Conservation (phyloP, 805 yeast species). For the Lachancea fermentati region DNA sequence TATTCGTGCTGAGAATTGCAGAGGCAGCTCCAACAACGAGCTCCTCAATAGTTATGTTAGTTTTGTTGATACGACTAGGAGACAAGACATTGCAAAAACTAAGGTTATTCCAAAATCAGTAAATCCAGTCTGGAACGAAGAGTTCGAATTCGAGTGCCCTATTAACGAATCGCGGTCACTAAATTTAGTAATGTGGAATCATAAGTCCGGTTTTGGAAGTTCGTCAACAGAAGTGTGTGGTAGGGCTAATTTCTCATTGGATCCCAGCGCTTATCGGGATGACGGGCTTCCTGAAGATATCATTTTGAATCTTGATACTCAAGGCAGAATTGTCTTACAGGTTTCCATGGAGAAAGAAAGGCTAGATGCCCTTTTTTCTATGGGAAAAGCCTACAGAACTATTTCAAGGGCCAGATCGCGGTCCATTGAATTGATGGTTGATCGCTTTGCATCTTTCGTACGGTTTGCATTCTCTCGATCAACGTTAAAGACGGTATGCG, state of each 20-base stretch:
- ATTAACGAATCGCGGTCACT: slow-evolving; percentile 42
- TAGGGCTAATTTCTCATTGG: slow-evolving; percentile 51
- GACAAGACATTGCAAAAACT: slow-evolving; percentile 62
- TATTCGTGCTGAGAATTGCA: slow-evolving; percentile 57
- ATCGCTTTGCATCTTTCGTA: slow-evolving; percentile 63
- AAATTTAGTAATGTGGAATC: slow-evolving; percentile 68
- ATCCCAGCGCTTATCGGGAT: slow-evolving; percentile 56
- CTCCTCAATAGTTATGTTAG: slow-evolving; percentile 55
- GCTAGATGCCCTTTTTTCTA: slow-evolving; percentile 71
- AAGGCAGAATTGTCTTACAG: slow-evolving; percentile 61
- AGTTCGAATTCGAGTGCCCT: slow-evolving; percentile 51
- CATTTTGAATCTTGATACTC: slow-evolving; percentile 41
- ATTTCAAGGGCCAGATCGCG: slow-evolving; percentile 61
- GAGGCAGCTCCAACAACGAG: slow-evolving; percentile 42
- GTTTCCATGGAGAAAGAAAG: slow-evolving; percentile 75
- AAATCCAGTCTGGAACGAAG: slow-evolving; percentile 85
- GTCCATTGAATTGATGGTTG: slow-evolving; percentile 63
- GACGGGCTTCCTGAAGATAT: slow-evolving; percentile 64
- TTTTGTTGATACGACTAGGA: slow-evolving; percentile 48
- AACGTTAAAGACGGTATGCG: slow-evolving; percentile 53
- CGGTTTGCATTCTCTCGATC: slow-evolving; percentile 50
- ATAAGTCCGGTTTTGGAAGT: slow-evolving; percentile 30
- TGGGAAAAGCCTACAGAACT: slow-evolving; percentile 69
- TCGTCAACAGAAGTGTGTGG: slow-evolving; percentile 62
- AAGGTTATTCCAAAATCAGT: slow-evolving; percentile 52